Percentiles rank a stretch among this genome's conserved stretches.
Evolutionary conservation across 2,329 filamentous ascomycete species (phyloP).

Genomic region (Sporothrix curviconia): DNA sequence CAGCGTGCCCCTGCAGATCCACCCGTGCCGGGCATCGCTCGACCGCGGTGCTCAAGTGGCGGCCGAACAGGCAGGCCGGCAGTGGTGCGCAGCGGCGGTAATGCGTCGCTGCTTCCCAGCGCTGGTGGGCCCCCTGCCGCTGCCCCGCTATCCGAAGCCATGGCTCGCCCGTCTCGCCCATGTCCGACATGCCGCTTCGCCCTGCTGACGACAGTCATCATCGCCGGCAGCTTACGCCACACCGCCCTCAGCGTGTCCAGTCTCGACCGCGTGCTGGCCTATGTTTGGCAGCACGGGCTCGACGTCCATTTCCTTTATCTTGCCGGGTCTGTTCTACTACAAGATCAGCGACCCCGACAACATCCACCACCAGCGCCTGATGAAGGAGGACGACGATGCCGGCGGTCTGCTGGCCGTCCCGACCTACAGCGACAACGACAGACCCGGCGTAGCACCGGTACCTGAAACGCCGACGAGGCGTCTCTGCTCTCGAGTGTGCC

Average conservation of each 20-base stretch:
- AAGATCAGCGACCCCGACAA: constrained; percentile 92
- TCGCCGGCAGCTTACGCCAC: constrained; percentile 76
- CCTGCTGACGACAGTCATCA: constrained; percentile 76
- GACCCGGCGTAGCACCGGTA: constrained; percentile 37
- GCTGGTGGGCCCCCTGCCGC: constrained; percentile 26
- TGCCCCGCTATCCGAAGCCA: constrained; percentile 36
- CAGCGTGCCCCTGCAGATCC: constrained; percentile 89
- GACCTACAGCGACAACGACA: constrained; percentile 32
- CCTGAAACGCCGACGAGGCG: constrained; percentile 23
- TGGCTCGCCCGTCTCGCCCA: constrained; percentile 51
- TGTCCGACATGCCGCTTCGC: constrained; percentile 88
- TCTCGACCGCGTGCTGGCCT: constrained; percentile 85
- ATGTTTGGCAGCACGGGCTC: constrained; percentile 91
- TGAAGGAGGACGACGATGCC: constrained; percentile 89
- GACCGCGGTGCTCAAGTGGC: constrained; percentile 94
- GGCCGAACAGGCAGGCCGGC: constrained; percentile 48
- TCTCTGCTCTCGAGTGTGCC: constrained; percentile 39
- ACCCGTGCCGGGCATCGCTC: constrained; percentile 90
- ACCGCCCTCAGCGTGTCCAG: constrained; percentile 87
- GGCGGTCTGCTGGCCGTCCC: constrained; percentile 37
- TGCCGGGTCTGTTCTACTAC: constrained; percentile 95
- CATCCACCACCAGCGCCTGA: constrained; percentile 72
- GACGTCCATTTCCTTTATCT: constrained; percentile 93
- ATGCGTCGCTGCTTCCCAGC: constrained; percentile 28
- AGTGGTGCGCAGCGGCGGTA: too few species aligned